Percentiles rank a stretch among this genome's conserved stretches.
phyloP scores from a whole-genome alignment of 345 rosid genomes.

The Eucalyptus melliodora region DNA sequence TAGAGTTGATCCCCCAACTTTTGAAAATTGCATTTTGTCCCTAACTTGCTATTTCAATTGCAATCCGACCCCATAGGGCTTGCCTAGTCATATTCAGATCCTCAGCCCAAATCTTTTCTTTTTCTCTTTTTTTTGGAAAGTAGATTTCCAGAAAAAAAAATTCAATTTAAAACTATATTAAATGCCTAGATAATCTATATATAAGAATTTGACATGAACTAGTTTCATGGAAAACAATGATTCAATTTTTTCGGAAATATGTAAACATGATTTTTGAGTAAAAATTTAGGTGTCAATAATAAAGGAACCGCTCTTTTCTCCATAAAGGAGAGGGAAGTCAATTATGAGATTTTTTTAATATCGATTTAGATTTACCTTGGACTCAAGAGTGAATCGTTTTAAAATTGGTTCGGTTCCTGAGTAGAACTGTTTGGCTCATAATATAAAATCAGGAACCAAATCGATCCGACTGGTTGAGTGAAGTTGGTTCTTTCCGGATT shows the following conservation, averaged over 20 bases:
- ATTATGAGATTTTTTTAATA: background rate
- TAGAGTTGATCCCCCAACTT: background rate
- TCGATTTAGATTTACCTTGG: background rate
- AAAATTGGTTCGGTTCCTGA: background rate
- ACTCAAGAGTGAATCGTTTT: background rate
- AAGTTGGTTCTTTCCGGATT: background rate
- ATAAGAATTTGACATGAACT: no score
- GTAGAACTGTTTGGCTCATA: rapidly evolving
- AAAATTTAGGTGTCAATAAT: no score
- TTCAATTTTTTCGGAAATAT: no score
- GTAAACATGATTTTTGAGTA: no score
- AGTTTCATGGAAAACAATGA: no score
- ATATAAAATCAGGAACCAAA: background rate
- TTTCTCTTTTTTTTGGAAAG: no score
- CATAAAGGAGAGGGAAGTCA: background rate
- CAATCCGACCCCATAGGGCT: background rate
- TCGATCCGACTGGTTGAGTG: background rate
- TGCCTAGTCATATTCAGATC: background rate
- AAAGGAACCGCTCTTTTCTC: background rate
- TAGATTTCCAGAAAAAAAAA: no score
- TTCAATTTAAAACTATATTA: no score
- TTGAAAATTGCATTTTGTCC: background rate
- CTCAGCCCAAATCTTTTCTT: background rate
- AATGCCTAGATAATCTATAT: no score
- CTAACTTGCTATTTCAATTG: background rate